Evolutionary conservation across 306 rosid genomes (phyloP).

Genomic region (Oxytropis ochrocephala): DNA sequence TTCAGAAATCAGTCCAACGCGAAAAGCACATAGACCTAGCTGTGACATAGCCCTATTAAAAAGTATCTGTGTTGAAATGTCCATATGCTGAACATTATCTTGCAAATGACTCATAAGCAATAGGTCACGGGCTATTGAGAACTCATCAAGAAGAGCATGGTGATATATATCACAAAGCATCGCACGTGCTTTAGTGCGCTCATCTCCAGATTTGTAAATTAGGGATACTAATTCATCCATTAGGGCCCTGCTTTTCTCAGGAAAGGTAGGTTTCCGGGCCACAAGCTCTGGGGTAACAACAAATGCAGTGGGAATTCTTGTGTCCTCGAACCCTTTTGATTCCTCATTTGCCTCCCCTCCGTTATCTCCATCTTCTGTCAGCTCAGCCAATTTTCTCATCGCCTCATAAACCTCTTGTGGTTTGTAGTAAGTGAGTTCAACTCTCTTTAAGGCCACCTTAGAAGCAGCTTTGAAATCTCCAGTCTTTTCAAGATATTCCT

Average conservation of each 20-base stretch:
- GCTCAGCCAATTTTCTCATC: constrained; percentile 82
- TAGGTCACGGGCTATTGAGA: constrained; percentile 77
- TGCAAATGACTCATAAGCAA: constrained; percentile 97
- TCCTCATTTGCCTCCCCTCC: constrained; percentile 46
- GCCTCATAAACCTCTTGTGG: constrained; percentile 97
- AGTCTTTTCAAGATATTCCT: constrained; percentile 70
- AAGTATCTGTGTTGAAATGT: constrained; percentile 89
- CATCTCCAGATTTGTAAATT: constrained; percentile 82
- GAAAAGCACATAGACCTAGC: constrained; percentile 88
- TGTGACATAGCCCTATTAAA: constrained; percentile 95
- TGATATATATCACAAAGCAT: constrained; percentile 99
- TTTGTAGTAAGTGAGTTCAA: constrained; percentile 80
- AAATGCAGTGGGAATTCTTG: constrained; percentile 69
- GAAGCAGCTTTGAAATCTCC: constrained; percentile 68
- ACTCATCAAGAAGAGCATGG: constrained; percentile 84
- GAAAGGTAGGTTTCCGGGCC: constrained; percentile 78
- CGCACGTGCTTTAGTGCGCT: constrained; percentile 91
- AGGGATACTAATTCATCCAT: constrained; percentile 80
- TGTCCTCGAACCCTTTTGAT: constrained; percentile 51
- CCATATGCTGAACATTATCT: constrained; percentile 83
- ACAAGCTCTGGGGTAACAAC: constrained; percentile 72
- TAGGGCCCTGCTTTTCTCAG: constrained; percentile 68
- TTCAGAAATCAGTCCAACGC: constrained; percentile 68
- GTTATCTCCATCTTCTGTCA: constrained; percentile 41
- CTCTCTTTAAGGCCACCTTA: constrained; percentile 78